These are phyloP conservation scores for Aspergillus kassunensis DNA, from an alignment of 495 filamentous ascomycete species.

Conservation along the genomic window DNA sequence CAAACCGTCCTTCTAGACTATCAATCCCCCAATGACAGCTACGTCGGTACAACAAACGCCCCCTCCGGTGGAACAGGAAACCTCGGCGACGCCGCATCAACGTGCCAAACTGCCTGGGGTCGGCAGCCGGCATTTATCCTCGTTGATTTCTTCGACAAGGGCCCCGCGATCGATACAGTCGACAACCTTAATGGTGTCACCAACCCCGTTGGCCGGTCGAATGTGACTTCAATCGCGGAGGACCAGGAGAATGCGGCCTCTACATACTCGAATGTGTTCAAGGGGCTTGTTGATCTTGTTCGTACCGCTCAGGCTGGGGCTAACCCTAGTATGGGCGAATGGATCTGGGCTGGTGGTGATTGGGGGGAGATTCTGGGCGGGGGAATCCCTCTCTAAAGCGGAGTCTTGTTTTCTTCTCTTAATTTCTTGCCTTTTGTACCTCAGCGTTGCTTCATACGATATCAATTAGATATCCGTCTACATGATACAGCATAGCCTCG, in stretches of 20 bases:
- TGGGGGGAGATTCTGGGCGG: conserved; percentile 42
- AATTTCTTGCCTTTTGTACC: not conserved
- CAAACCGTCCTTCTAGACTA: conserved; percentile 46
- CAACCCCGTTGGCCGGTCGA: conserved; percentile 37
- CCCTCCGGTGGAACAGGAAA: conserved; percentile 50
- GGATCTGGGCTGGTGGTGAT: conserved; percentile 47
- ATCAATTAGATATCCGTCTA: conserved; percentile 7
- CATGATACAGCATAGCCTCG: conserved; percentile 20
- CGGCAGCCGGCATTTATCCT: conserved; percentile 62
- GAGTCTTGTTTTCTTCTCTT: not conserved
- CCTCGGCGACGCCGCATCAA: conserved; percentile 54
- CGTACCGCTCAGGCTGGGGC: conserved; percentile 33
- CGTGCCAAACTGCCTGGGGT: conserved; percentile 54
- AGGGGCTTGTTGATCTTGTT: conserved; percentile 37
- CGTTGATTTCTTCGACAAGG: conserved; percentile 71
- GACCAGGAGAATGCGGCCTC: conserved; percentile 25
- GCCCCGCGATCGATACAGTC: conserved; percentile 56
- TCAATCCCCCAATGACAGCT: conserved; percentile 54
- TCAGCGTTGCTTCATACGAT: too few relatives aligned
- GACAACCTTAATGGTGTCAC: conserved; percentile 62
- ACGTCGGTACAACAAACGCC: conserved; percentile 58
- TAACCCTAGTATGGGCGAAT: conserved; percentile 39
- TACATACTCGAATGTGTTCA: conserved; percentile 38
- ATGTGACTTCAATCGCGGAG: conserved; percentile 24
- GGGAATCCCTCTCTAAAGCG: conserved; percentile 31